These are phyloP conservation scores for Rhododendron ovatum DNA, from an alignment of 148 eudicot species.

Conservation along the genomic window DNA sequence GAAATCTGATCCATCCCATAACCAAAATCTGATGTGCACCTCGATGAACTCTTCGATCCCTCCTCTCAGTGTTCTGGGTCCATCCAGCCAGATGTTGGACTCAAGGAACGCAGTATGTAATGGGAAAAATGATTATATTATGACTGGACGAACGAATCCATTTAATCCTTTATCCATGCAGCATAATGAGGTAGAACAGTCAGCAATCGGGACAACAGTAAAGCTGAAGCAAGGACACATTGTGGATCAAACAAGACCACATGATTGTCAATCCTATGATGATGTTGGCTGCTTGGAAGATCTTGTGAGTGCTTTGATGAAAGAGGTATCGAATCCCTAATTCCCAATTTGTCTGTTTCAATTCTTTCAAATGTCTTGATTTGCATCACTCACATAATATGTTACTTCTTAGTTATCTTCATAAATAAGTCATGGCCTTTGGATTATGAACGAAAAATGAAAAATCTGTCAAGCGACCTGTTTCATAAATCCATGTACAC, in stretches of 20 bases:
- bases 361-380: background rate
- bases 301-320: constrained; percentile 43
- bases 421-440: background rate
- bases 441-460: background rate
- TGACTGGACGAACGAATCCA: constrained; percentile 20
- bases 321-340: constrained; percentile 24
- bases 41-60: constrained; percentile 27
- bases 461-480: background rate
- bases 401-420: background rate
- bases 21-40: constrained; percentile 22
- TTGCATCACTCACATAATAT: background rate
- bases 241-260: constrained; percentile 21
- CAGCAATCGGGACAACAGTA: constrained; percentile 18
- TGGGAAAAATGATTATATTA: constrained; percentile 18
- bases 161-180: constrained; percentile 22
- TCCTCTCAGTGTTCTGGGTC: constrained; percentile 20
- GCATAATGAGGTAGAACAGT: constrained; percentile 22
- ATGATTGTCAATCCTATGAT: constrained; percentile 15
- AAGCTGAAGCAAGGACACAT: constrained; percentile 30
- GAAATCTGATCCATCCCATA: constrained; percentile 19
- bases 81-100: constrained; percentile 9
- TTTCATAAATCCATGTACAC: background rate
- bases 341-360: background rate
- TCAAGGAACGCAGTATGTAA: background rate
- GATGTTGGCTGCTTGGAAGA: constrained; percentile 58